These are phyloP conservation scores for Wickerhamomyces xylosicus DNA, from an alignment of 805 yeast species.

Conservation along the genomic window DNA sequence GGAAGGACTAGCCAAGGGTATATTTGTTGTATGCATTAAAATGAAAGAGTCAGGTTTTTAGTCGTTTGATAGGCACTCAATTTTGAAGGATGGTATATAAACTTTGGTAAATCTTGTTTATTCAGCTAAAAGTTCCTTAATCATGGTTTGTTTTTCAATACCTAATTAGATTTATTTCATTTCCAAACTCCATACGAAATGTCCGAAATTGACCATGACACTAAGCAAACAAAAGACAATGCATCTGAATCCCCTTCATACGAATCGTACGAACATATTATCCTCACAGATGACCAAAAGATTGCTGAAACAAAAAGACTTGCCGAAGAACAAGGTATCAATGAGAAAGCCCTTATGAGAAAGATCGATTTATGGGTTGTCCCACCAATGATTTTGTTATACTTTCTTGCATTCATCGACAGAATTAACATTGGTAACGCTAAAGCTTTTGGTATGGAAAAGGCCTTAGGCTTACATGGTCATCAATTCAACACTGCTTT, in stretches of 20 bases:
- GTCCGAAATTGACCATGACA: neutral
- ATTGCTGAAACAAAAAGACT: conserved; percentile 20
- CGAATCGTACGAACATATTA: neutral
- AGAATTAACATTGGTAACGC: conserved; percentile 81
- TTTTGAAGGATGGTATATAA: too few species aligned
- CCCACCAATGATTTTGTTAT: conserved; percentile 67
- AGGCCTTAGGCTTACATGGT: conserved; percentile 37
- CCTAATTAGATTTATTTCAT: too few species aligned
- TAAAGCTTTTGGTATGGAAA: conserved; percentile 55
- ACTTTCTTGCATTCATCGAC: conserved; percentile 70
- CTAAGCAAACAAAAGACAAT: neutral
- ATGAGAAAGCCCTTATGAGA: conserved; percentile 46
- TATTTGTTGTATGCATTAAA: too few species aligned
- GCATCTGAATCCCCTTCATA: neutral
- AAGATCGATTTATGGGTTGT: conserved; percentile 62
- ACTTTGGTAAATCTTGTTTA: too few species aligned
- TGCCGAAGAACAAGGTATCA: conserved; percentile 36
- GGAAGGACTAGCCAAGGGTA: too few species aligned
- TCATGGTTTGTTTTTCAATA: too few species aligned
- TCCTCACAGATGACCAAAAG: conserved; percentile 12
- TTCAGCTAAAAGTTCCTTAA: too few species aligned
- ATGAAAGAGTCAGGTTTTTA: too few species aligned
- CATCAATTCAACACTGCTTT: conserved; percentile 34
- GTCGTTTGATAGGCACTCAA: too few species aligned
- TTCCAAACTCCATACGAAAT: too few species aligned